Conservation (phyloP, 257 asterid genomes). For the Solanum piurae region DNA sequence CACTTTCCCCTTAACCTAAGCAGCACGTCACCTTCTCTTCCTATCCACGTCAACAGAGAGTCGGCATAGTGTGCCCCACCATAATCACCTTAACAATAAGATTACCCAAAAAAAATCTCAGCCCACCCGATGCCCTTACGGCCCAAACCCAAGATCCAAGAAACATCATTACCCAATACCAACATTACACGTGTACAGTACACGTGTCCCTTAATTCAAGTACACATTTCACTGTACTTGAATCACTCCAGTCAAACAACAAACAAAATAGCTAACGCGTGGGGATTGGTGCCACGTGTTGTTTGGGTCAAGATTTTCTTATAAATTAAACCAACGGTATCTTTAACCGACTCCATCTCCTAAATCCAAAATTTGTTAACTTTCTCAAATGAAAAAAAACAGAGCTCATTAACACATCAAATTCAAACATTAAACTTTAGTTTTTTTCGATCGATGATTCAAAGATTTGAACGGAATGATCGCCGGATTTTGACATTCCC, state of each 20-base stretch:
- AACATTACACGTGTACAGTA: slow-evolving; percentile 16
- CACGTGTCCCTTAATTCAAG: slow-evolving; percentile 22
- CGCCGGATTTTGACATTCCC: slow-evolving; percentile 67
- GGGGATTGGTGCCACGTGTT: slow-evolving; percentile 5
- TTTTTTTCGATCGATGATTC: slow-evolving; percentile 21
- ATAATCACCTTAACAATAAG: neutral
- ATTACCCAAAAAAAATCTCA: neutral
- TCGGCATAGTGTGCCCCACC: slow-evolving; percentile 1
- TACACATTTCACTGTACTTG: neutral
- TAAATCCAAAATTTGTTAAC: neutral
- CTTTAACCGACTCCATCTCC: neutral
- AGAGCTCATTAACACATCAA: neutral
- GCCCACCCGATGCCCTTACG: neutral
- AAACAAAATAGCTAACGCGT: neutral
- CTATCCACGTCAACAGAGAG: slow-evolving; percentile 4
- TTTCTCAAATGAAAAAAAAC: neutral
- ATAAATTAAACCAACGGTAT: neutral
- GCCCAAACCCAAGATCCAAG: slow-evolving; percentile 13
- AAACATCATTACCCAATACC: slow-evolving; percentile 20
- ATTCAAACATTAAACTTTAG: neutral
- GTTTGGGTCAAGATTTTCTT: neutral
- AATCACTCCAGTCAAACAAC: neutral
- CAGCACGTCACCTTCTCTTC: neutral
- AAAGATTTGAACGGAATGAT: slow-evolving; percentile 16
- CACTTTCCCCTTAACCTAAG: neutral